Evolutionary conservation across 2,329 filamentous ascomycete species (phyloP), one percentile per base, ranked within the genome.

Genomic region (Alternaria arborescens): DNA sequence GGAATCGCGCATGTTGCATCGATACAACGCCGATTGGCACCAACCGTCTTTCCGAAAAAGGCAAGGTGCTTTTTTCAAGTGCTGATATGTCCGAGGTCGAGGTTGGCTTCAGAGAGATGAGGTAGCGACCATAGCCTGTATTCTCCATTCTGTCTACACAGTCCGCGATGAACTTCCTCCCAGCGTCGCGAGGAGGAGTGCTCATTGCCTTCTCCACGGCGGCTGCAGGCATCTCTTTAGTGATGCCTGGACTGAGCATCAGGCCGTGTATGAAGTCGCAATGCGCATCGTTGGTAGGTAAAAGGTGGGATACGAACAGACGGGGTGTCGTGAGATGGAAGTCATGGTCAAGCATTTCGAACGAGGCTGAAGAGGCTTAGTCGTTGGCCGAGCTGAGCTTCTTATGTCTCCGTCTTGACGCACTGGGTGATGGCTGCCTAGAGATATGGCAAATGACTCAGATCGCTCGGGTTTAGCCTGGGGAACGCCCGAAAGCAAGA

Each of bases 311-410:
- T 11, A 72, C 41, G 38, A 63, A 54, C 6, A 72, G 60, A 10
- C 70, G 70, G 2, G 87, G 87, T 0, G 82, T 86, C 0, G 88
- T 90, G 74, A 68, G 77, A 2, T 91, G 86, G 84, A 91, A 91
- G 76, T 88, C 82, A 80, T 79, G 69, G 16, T 91, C 91, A 78
- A 80, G 89, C 5, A 75, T 75, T 11, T 50, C 62, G 46, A 10
- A 14, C 1, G 24, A 50, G 30, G 24, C n/a, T 32, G 18, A 22
- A 50, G 6, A 26, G 18, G 28, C 16, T 36, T 22, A 7, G 18
- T 51, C 11, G 22, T 20, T 16, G 18, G 4, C 44, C 44, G 14
- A 36, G 32, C 32, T 36, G 32, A 14, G 14, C 12, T 36, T 14
- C 2, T 14, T 14, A 16, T 36, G 5, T 48, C 10, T 4, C 14